A percentile compares a stretch with the other conserved stretches of the same genome.
Evolutionary conservation across 129 eudicot genomes (phyloP).

Genomic region (Dittrichia graveolens): DNA sequence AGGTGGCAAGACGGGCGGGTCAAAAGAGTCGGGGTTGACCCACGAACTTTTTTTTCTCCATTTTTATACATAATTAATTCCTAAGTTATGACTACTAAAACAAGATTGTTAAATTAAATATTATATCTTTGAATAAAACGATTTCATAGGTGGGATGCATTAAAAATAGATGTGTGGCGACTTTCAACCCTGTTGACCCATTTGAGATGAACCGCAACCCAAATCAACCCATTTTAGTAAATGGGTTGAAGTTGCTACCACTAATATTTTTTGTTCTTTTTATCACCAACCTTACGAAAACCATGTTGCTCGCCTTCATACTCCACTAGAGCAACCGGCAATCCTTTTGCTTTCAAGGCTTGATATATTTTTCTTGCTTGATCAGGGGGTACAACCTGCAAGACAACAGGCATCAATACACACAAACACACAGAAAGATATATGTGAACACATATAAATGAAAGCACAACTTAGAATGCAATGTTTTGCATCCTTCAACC

Average conservation of each 20-base stretch:
- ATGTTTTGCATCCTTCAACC: constrained; percentile 12
- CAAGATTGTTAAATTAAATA: too few relatives aligned
- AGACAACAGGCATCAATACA: background rate
- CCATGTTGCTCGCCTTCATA: constrained; percentile 99
- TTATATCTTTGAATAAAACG: too few relatives aligned
- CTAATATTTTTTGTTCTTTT: background rate
- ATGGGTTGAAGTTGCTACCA: background rate
- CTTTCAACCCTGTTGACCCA: too few relatives aligned
- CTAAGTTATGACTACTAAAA: too few relatives aligned
- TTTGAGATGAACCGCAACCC: background rate
- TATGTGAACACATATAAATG: too few relatives aligned
- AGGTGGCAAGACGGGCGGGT: background rate
- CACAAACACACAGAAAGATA: background rate
- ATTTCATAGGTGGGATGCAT: too few relatives aligned
- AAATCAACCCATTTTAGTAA: background rate
- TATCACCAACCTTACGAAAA: constrained; percentile 78
- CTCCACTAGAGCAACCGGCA: constrained; percentile 97
- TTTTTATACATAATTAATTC: too few relatives aligned
- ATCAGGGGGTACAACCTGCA: constrained; percentile 88
- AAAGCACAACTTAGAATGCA: background rate
- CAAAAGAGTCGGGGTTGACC: too few relatives aligned
- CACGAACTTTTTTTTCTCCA: too few relatives aligned
- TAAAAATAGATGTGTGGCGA: too few relatives aligned
- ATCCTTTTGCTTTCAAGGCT: constrained; percentile 83
- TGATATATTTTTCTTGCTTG: constrained; percentile 85